Conservation (phyloP, 1,284 basidiomycete species). For the Puccinia horiana region DNA sequence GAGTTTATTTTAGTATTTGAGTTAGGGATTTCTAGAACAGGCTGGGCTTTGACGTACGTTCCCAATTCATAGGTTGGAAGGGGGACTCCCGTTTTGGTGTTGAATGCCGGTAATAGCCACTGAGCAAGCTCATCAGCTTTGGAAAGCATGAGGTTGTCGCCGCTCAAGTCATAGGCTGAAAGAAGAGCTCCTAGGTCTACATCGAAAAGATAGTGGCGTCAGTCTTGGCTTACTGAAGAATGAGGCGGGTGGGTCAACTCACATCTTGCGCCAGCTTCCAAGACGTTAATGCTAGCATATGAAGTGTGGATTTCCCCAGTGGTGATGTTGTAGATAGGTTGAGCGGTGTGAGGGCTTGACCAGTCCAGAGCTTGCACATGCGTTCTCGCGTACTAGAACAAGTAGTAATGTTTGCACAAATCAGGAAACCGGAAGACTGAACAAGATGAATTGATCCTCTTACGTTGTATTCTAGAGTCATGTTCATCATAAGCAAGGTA, state of each 20-base stretch:
- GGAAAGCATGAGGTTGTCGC: slow-evolving; percentile 61
- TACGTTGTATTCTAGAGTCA: slow-evolving; percentile 49
- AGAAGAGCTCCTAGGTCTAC: slow-evolving; percentile 42
- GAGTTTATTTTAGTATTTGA: neutral
- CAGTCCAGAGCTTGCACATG: slow-evolving; percentile 45
- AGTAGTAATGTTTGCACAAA: neutral
- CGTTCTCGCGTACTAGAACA: slow-evolving; percentile 37
- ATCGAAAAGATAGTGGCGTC: neutral
- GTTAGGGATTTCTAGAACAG: neutral
- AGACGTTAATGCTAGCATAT: slow-evolving; percentile 29
- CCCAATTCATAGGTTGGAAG: slow-evolving; percentile 60
- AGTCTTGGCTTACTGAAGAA: neutral
- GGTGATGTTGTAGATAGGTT: neutral
- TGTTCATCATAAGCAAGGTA: slow-evolving; percentile 49
- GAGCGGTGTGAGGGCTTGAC: slow-evolving; percentile 32
- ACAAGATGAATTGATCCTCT: neutral
- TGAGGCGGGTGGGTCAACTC: neutral
- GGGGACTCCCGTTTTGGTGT: slow-evolving; percentile 62
- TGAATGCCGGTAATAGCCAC: slow-evolving; percentile 65
- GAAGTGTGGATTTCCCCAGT: slow-evolving; percentile 17
- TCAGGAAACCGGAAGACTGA: neutral
- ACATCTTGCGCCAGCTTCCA: slow-evolving; percentile 42
- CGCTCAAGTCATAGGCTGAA: slow-evolving; percentile 48
- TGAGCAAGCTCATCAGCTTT: slow-evolving; percentile 71
- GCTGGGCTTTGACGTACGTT: slow-evolving; percentile 40